Evolutionary conservation across 805 yeast species (phyloP).

Genomic region (Candida coquimbonensis): DNA sequence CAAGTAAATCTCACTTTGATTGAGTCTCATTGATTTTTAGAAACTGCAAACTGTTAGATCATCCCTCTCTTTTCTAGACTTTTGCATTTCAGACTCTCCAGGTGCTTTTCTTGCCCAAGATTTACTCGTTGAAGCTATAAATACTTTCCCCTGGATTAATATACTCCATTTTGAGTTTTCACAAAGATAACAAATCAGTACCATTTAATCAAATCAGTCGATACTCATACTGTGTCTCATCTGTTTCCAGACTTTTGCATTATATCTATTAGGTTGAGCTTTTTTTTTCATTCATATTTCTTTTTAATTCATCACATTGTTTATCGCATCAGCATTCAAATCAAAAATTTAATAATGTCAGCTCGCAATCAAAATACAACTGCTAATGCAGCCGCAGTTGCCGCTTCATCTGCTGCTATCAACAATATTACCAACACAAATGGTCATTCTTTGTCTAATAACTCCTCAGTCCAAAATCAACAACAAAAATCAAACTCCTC

Average conservation of each 20-base stretch:
- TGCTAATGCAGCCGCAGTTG: constrained; percentile 23
- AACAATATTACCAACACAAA: constrained; percentile 21
- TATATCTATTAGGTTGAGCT: neutral
- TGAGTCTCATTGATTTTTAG: too few relatives aligned
- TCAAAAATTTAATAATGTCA: constrained; percentile 3
- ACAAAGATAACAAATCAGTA: too few relatives aligned
- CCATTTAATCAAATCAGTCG: too few relatives aligned
- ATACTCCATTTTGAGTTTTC: neutral
- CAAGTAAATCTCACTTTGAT: too few relatives aligned
- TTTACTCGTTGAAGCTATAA: too few relatives aligned
- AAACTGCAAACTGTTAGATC: too few relatives aligned
- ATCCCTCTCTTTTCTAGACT: too few relatives aligned
- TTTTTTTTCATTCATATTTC: neutral
- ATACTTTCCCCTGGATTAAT: constrained; percentile 1
- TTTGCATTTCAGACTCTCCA: too few relatives aligned
- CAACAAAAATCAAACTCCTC: constrained; percentile 6
- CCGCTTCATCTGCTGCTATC: constrained; percentile 24
- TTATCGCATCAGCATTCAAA: neutral
- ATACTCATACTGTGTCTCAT: too few relatives aligned
- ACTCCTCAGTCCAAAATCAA: constrained; percentile 1
- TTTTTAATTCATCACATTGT: neutral
- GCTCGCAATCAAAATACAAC: constrained; percentile 3
- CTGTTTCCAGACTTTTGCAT: neutral
- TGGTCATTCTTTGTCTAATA: constrained; percentile 1
- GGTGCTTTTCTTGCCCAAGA: too few relatives aligned